Evolutionary conservation across 164 flowering plant species (phyloP), one percentile per base, ranked within the genome.

Genomic region (Vitis labrusca): DNA sequence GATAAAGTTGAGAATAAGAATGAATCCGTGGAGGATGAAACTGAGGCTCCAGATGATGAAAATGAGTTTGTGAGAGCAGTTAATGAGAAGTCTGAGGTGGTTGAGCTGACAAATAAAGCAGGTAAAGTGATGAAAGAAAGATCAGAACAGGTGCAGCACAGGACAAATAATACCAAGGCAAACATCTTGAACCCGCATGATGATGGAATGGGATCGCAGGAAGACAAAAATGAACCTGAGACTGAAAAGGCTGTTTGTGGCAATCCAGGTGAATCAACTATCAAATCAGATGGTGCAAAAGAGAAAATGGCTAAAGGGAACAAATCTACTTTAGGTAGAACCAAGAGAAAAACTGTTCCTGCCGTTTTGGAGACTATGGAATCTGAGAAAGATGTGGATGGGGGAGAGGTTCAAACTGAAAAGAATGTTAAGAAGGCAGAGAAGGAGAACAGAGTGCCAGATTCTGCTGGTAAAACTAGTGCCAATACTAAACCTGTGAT

Each of bases 21-120:
- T 71, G 70, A 61, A 37, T 49, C 17, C 16, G 37, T 73, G 69
- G 80, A 79, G 66, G 88, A 75, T 70, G 89, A 84, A 70, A 77
- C 86, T 73, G 81, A 84, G 74, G 70, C 83, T 74, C 85, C 84
- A 51, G 87, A 80, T 32, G 80, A 64, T 59, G 81, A 66, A 54
- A 10, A 17, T 50, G 83, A 61, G 57, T 54, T 64, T 48, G 74
- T 54, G 58, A 77, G 58, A 8, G 55, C 29, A 47, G 5, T 30
- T 48, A 29, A 60, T 65, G 55, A 72, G 73, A 70, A 77, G 19
- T 6, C 67, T 66, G 74, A 61, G 61, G 52, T 52, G 44, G 69
- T 52, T 64, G 44, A 71, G 2, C 11, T 60, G 29, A 17, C 50
- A 47, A 53, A 59, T n/a, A 66, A 48, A 50, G 54, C 62, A 68